Conservation (phyloP, 257 asterid species). For the Scutellaria barbata region DNA sequence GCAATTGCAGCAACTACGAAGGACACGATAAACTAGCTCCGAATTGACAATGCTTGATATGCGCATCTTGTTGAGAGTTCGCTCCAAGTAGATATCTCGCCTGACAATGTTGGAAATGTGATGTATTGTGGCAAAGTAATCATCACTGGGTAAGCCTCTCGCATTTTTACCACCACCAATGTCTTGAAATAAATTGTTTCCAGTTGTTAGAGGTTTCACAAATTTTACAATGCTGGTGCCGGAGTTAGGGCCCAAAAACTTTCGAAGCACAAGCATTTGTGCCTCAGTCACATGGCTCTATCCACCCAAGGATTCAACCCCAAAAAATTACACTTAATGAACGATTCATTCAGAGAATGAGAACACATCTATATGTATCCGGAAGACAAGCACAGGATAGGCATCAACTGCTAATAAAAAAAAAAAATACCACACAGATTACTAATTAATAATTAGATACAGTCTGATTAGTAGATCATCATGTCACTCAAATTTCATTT, state of each 20-base stretch:
- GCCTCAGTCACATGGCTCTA: slow-evolving; percentile 8
- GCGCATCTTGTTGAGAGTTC: slow-evolving; percentile 88
- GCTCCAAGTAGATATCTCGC: slow-evolving; percentile 84
- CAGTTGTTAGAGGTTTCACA: slow-evolving; percentile 39
- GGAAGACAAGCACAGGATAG: background rate
- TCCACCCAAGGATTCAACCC: background rate
- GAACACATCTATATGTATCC: background rate
- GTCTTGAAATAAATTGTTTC: slow-evolving; percentile 40
- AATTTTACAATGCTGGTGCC: slow-evolving; percentile 31
- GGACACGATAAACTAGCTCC: slow-evolving; percentile 83
- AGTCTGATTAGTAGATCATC: background rate
- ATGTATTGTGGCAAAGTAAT: slow-evolving; percentile 87
- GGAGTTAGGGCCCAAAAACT: slow-evolving; percentile 32
- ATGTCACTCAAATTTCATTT: background rate
- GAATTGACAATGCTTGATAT: slow-evolving; percentile 75
- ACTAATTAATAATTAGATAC: background rate
- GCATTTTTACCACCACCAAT: slow-evolving; percentile 28
- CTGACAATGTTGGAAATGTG: slow-evolving; percentile 95
- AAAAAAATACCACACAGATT: background rate
- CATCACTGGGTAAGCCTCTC: slow-evolving; percentile 67
- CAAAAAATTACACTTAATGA: background rate
- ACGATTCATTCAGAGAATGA: background rate
- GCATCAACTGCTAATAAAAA: background rate
- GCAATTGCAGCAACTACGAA: slow-evolving; percentile 70
- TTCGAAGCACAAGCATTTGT: slow-evolving; percentile 39